Evolutionary conservation across 768 basidiomycete genomes (phyloP), one percentile per base, ranked within the genome.

Genomic region (Russula ochroleuca): DNA sequence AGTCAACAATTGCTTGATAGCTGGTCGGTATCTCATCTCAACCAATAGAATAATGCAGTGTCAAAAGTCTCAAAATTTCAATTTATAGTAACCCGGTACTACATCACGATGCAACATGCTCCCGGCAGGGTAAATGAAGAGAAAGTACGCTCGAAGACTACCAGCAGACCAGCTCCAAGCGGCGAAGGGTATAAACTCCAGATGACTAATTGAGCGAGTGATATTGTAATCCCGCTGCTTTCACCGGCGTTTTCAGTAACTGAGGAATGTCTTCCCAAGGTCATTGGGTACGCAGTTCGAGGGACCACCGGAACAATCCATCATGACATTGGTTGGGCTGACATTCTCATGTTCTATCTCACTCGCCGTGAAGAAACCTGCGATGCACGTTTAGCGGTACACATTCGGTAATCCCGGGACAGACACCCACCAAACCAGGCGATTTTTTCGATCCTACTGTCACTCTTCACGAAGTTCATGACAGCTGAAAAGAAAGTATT

Each of bases 1-100:
- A 43, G 83, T 83, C 73, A 89, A 73, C 57, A 89, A 79, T 21
- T 87, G 86, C 77, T 92, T 95, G 69, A 95, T 75, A 11, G 80
- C 70, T 2, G 85, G 78, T 1, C 90, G 25, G 94, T 77, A 43
- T 79, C 78, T 62, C 72, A 35, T 35, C 8, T 10, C 35, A 35
- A 33, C 33, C 33, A 8, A 33, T 8, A 33, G 8, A 35, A 10
- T 35, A 35, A 5, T 10, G 35, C 35, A 35, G 7, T 6, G 35
- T 35, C 17, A 23, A 35, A 40, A 14, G 3, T 43, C 10, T 53
- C 40, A 23, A 9, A 47, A 33, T 19, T 50, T 31, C 21, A n/a
- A 37, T 45, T 31, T 28, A 51, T 45, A 33, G 54, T 40, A 65
- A 49, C 15, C 21, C 59, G 53, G 49, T 56, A 64, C 63, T 64